These are phyloP conservation scores for Stemphylium beticola DNA, from an alignment of 2,329 filamentous ascomycete genomes.

Conservation along the genomic window DNA sequence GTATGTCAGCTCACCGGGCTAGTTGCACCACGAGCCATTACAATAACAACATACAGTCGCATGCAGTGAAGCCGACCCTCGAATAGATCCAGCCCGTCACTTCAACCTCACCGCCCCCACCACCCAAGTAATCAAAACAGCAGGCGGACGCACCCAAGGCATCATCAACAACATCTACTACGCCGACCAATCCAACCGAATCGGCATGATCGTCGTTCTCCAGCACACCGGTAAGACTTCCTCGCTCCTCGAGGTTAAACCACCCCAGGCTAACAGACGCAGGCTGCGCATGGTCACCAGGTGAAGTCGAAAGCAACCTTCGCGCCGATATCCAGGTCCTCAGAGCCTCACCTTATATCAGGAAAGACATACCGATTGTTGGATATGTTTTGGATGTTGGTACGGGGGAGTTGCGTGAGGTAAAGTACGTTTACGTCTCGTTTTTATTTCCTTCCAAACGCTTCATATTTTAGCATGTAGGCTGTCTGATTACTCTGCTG, in stretches of 20 bases:
- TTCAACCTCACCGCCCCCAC: slow-evolving; percentile 28
- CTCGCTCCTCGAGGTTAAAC: too few relatives aligned
- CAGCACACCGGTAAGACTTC: slow-evolving; percentile 24
- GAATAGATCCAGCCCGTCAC: slow-evolving; percentile 24
- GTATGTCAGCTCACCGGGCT: neutral
- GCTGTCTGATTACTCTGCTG: too few relatives aligned
- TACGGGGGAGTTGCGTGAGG: slow-evolving; percentile 21
- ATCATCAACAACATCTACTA: slow-evolving; percentile 19
- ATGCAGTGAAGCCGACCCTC: slow-evolving; percentile 2
- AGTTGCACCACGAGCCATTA: neutral
- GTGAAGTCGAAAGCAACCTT: slow-evolving; percentile 20
- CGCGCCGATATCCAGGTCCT: slow-evolving; percentile 19
- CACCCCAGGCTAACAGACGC: too few relatives aligned
- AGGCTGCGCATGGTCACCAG: slow-evolving; percentile 20
- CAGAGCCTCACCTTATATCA: slow-evolving; percentile 17
- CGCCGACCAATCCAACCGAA: slow-evolving; percentile 13
- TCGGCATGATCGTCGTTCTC: slow-evolving; percentile 30
- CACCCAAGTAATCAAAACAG: slow-evolving; percentile 24
- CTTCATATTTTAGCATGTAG: too few relatives aligned
- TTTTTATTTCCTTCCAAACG: neutral
- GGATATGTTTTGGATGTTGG: slow-evolving; percentile 28
- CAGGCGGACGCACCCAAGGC: slow-evolving; percentile 18
- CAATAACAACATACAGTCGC: slow-evolving; percentile 1
- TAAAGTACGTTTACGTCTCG: slow-evolving; percentile 22
- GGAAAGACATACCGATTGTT: slow-evolving; percentile 25